phyloP scores from a whole-genome alignment of 2,329 filamentous ascomycete genomes.

The Ustilaginoidea virens region DNA sequence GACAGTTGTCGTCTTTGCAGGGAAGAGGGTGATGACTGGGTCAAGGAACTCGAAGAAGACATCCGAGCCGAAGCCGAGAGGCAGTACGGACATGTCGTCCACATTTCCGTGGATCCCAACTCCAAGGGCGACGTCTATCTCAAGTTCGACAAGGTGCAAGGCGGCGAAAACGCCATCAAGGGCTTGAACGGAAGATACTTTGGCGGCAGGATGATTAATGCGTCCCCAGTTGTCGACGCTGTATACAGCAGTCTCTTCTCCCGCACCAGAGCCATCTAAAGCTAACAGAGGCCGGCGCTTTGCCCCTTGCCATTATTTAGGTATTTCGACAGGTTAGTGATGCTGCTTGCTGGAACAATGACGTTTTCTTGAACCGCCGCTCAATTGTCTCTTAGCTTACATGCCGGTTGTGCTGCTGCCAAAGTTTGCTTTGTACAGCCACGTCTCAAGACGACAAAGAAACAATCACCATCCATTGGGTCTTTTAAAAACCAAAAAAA shows the following conservation, averaged over 20 bases:
- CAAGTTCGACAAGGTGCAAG: constrained; percentile 92
- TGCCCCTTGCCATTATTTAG: constrained; percentile 30
- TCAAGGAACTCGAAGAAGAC: constrained; percentile 88
- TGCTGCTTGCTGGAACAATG: constrained; percentile 5
- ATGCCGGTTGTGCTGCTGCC: no score
- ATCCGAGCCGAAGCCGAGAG: constrained; percentile 83
- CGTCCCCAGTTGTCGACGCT: constrained; percentile 90
- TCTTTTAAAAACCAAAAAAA: no score
- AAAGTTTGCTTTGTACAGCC: no score
- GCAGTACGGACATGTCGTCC: constrained; percentile 94
- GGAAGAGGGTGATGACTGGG: constrained; percentile 75
- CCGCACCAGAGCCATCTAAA: constrained; percentile 66
- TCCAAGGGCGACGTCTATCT: constrained; percentile 94
- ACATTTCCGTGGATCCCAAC: constrained; percentile 89
- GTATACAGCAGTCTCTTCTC: constrained; percentile 97
- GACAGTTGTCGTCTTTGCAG: no score
- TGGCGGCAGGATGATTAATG: constrained; percentile 82
- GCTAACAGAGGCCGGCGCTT: constrained; percentile 33
- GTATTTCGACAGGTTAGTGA: constrained; percentile 26
- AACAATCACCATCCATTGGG: no score
- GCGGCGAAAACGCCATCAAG: constrained; percentile 94
- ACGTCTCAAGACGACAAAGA: no score
- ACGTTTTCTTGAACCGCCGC: not conserved
- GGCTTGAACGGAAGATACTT: constrained; percentile 95
- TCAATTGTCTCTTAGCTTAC: not conserved